These are phyloP conservation scores for Thalassiosira delicatula DNA, from an alignment of 352 stramenopile species.

Conservation along the genomic window DNA sequence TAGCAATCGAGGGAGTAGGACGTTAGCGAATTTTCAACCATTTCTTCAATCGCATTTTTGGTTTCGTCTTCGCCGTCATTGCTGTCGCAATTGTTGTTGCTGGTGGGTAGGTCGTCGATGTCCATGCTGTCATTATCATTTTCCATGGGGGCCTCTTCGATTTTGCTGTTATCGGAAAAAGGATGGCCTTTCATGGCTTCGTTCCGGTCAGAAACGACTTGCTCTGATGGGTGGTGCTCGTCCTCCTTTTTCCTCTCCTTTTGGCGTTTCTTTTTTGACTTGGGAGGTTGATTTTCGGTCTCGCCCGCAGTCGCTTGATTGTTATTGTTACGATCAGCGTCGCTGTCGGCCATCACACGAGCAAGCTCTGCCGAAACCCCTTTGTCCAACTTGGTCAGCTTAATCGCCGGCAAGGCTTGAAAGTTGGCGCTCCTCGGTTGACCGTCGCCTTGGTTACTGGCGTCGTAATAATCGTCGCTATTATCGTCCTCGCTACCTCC, in stretches of 20 bases:
- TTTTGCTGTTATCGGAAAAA: background rate
- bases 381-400: conserved; percentile 21
- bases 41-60: conserved; percentile 38
- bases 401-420: conserved; percentile 25
- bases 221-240: background rate
- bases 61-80: background rate
- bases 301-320: no score
- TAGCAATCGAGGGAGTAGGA: conserved; percentile 68
- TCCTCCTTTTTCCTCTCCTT: background rate
- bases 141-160: background rate
- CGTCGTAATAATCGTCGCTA: background rate
- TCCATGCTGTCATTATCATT: conserved; percentile 18
- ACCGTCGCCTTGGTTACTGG: background rate
- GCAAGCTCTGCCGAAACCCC: conserved; percentile 30
- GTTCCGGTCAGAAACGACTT: background rate
- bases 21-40: conserved; percentile 32
- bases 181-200: background rate
- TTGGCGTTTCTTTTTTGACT: conserved; percentile 16
- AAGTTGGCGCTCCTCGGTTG: background rate
- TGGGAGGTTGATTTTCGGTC: conserved; percentile 8
- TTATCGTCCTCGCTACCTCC: background rate
- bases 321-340: background rate
- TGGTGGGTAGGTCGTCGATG: background rate
- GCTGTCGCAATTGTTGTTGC: background rate
- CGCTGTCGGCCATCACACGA: conserved; percentile 26